Evolutionary conservation across 805 yeast species (phyloP), one percentile per base, ranked within the genome.

Genomic region (Komagataella kurtzmanii): DNA sequence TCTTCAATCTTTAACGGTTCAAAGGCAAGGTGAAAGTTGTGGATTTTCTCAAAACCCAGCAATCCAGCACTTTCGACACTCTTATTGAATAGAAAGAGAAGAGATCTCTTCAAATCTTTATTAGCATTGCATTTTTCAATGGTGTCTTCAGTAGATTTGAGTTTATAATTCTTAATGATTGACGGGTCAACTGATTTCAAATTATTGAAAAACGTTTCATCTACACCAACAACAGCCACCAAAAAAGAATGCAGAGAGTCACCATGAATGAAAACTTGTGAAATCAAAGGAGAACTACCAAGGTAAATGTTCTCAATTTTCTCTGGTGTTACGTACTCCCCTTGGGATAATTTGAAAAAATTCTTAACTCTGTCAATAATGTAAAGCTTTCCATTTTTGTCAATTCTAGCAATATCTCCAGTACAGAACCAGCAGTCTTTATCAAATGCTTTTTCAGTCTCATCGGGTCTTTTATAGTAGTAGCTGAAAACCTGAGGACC

Each of bases 341-440:
- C 83, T 61, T 79, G 83, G 3, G 81, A 70, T 51, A 79, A 62
- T 67, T 85, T 85, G 72, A 84, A 85, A 67, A 85, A 84, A 66
- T 85, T 85, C 70, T 85, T 85, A 45, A 85, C 88, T 55, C 93
- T 72, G 60, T 85, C 93, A 57, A 85, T 74, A 53, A 85, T 80
- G 49, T 65, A 69, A 21, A 85, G 62, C 48, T 83, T 72, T 10
- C 89, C 87, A 6, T 68, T 65, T 1, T 55, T 52, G 52, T 76
- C 77, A 50, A 83, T 63, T 53, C 62, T 65, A 1, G 79, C 87
- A 57, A 83, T 74, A 62, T 83, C 90, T 24, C 85, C 85, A 3
- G 84, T 77, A 46, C 66, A 62, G 62, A 78, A 78, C 81, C 83
- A 80, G 3, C 83, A 83, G 17, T 78, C 77, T 14, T 70, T 65